A percentile compares a stretch with the other conserved stretches of the same genome.
phyloP scores from a whole-genome alignment of 768 basidiomycete genomes.

The Serendipita vermifera region DNA sequence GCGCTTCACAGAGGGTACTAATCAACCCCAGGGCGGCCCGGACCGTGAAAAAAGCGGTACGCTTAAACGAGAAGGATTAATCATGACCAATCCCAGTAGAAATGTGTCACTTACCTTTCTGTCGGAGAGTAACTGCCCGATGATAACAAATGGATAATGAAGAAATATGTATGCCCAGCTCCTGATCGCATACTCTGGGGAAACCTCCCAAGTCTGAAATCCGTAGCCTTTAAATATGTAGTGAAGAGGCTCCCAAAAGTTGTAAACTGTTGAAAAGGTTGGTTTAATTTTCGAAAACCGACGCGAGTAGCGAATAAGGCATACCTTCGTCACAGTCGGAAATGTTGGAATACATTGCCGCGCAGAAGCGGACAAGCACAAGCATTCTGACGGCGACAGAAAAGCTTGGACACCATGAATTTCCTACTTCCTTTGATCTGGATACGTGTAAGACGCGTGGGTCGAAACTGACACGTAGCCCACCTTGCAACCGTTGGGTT shows the following conservation, averaged over 20 bases:
- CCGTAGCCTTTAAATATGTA: slow-evolving; percentile 74
- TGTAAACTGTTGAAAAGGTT: slow-evolving; percentile 54
- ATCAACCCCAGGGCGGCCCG: slow-evolving; percentile 65
- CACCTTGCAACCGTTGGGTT: neutral
- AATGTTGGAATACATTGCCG: slow-evolving; percentile 91
- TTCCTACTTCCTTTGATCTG: slow-evolving; percentile 35
- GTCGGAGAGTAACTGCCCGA: slow-evolving; percentile 38
- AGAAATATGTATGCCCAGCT: slow-evolving; percentile 89
- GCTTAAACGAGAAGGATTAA: slow-evolving; percentile 30
- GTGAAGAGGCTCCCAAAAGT: slow-evolving; percentile 98
- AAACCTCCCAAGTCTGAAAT: slow-evolving; percentile 97
- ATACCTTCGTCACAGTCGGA: slow-evolving; percentile 95
- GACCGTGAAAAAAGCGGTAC: slow-evolving; percentile 78
- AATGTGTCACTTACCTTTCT: slow-evolving; percentile 48
- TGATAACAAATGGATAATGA: slow-evolving; percentile 55
- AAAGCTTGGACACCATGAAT: slow-evolving; percentile 78
- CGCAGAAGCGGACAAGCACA: slow-evolving; percentile 62
- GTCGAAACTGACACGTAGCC: neutral
- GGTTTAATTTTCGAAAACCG: slow-evolving; percentile 9
- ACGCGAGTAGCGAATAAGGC: neutral
- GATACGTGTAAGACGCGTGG: neutral
- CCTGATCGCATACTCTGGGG: slow-evolving; percentile 79
- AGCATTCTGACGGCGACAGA: slow-evolving; percentile 73
- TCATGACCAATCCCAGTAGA: neutral
- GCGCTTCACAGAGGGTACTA: slow-evolving; percentile 64